phyloP scores from a whole-genome alignment of 2,329 filamentous ascomycete genomes.

The Apiospora aurea region DNA sequence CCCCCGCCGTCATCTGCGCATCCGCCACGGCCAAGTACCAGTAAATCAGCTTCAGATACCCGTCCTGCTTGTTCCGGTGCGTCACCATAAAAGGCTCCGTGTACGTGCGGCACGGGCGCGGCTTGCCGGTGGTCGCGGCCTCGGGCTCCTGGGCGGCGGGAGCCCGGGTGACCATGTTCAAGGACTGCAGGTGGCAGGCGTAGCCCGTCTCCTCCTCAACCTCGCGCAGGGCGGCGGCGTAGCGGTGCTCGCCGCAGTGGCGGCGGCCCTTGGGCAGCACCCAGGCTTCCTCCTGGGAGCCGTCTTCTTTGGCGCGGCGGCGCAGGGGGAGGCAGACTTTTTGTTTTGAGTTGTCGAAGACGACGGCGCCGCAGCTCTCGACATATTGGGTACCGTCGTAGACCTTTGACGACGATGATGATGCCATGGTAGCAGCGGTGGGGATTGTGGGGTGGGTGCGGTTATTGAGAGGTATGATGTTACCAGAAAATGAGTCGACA shows the following conservation, averaged over 20 bases:
- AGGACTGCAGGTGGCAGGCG: conserved; percentile 46
- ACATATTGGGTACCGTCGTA: neutral
- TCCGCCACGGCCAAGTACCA: conserved; percentile 2
- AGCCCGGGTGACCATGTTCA: conserved; percentile 50
- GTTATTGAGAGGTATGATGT: neutral
- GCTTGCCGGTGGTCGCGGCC: neutral
- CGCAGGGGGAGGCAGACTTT: neutral
- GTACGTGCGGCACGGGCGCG: neutral
- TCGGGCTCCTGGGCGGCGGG: neutral
- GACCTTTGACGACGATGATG: neutral
- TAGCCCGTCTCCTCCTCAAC: conserved; percentile 54
- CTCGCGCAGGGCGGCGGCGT: conserved; percentile 50
- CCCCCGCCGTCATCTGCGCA: neutral
- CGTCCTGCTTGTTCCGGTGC: neutral
- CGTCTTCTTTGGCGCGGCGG: neutral
- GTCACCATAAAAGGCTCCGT: neutral
- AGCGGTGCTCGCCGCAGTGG: conserved; percentile 50
- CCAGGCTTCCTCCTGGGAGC: conserved; percentile 35
- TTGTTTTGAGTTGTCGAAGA: neutral
- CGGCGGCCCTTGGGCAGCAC: conserved; percentile 55
- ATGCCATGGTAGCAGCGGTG: neutral
- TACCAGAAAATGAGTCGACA: neutral
- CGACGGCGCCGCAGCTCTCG: conserved; percentile 12
- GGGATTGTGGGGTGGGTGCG: neutral
- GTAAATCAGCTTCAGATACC: neutral